Percentiles rank a stretch among this genome's conserved stretches.
These are phyloP conservation scores for Solanum piurae DNA, from an alignment of 257 asterid species.

Conservation along the genomic window DNA sequence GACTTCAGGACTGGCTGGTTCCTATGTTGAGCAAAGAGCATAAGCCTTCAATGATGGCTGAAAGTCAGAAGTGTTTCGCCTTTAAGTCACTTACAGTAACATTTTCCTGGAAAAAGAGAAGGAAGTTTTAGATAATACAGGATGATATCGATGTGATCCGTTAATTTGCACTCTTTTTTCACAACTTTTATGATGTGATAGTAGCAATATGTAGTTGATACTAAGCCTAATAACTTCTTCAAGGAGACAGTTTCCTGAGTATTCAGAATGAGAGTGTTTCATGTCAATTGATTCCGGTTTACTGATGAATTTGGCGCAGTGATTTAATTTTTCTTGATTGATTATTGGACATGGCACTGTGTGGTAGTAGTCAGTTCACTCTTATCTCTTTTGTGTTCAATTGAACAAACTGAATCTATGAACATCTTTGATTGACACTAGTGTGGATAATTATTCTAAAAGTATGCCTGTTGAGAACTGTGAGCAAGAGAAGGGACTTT, in stretches of 20 bases:
- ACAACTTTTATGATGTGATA: background rate
- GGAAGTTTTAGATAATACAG: background rate
- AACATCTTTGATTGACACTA: background rate
- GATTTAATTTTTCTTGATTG: background rate
- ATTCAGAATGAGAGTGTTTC: background rate
- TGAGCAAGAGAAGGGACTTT: background rate
- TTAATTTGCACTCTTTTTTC: background rate
- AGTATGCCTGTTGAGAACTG: background rate
- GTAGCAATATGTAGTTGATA: background rate
- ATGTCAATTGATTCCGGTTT: background rate
- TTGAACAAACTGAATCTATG: background rate
- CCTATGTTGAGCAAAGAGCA: slow-evolving; percentile 90
- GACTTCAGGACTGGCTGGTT: slow-evolving; percentile 93
- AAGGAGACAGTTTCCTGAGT: background rate
- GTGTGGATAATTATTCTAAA: background rate
- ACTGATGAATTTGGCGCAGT: background rate
- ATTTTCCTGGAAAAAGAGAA: background rate
- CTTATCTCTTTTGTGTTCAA: background rate
- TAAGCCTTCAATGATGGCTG: slow-evolving; percentile 15
- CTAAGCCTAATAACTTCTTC: background rate
- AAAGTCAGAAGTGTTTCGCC: background rate
- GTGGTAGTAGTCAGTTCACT: background rate
- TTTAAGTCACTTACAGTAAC: background rate
- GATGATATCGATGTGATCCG: background rate
- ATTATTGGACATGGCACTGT: background rate